Conservation (phyloP, 768 basidiomycete genomes). For the Xerocomellus dryophilus region DNA sequence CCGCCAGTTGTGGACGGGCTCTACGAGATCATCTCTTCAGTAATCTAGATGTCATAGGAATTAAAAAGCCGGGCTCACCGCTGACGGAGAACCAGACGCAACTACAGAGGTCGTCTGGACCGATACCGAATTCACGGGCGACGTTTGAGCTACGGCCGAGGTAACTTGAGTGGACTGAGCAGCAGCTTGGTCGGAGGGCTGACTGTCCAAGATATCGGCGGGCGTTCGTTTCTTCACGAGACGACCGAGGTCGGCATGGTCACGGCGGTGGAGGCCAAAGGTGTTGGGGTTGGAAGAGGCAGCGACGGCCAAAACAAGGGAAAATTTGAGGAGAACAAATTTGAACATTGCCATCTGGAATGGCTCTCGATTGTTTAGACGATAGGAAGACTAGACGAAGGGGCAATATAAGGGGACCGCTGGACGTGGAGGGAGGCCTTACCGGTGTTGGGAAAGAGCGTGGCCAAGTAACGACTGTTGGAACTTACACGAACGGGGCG, state of each 20-base stretch:
- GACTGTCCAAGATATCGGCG: neutral
- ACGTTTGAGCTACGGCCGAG: conserved; percentile 12
- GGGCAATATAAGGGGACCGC: neutral
- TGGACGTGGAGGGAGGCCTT: neutral
- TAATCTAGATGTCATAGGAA: neutral
- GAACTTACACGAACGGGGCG: neutral
- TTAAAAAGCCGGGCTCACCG: conserved; percentile 16
- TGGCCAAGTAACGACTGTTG: conserved; percentile 9
- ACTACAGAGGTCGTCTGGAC: conserved; percentile 12
- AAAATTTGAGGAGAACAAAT: conserved; percentile 59
- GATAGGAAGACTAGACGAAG: neutral
- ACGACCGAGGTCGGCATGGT: conserved; percentile 59
- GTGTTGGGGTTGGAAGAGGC: conserved; percentile 47
- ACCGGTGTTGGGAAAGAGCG: conserved; percentile 10
- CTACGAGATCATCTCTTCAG: conserved; percentile 10
- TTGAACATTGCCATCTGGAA: conserved; percentile 50
- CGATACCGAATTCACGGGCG: conserved; percentile 13
- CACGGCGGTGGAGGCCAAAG: conserved; percentile 44
- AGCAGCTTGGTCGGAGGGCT: too few species aligned
- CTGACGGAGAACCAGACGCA: conserved; percentile 15
- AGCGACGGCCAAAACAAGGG: conserved; percentile 50
- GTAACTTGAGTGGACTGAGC: conserved; percentile 23
- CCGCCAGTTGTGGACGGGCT: conserved; percentile 9
- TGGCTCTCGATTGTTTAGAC: neutral
- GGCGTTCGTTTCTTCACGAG: conserved; percentile 65